A percentile compares a stretch with the other conserved stretches of the same genome.
Conservation (phyloP, 1,139 yeast genomes). For the Arxiozyma bovina region DNA sequence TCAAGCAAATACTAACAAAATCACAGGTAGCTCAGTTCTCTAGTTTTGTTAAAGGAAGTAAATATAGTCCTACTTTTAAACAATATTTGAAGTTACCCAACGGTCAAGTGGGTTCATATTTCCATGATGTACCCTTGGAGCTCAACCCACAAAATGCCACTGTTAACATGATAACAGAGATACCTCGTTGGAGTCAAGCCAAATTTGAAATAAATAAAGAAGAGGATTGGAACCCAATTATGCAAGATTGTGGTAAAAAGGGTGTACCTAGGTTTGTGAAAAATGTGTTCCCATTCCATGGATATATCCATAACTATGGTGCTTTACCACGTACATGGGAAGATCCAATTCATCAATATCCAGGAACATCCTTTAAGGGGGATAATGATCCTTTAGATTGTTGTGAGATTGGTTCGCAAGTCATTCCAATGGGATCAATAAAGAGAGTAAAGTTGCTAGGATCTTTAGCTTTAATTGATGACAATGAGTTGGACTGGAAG, state of each 20-base stretch:
- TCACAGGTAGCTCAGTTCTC: not conserved
- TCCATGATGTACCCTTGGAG: slow-evolving; percentile 83
- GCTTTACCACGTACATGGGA: slow-evolving; percentile 99
- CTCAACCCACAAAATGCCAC: slow-evolving; percentile 48
- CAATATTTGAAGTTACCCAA: slow-evolving; percentile 35
- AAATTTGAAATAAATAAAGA: slow-evolving; percentile 83
- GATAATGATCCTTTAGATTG: slow-evolving; percentile 96
- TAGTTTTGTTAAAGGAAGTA: slow-evolving; percentile 33
- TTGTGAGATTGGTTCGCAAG: slow-evolving; percentile 75
- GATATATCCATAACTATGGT: slow-evolving; percentile 93
- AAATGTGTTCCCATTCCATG: slow-evolving; percentile 92
- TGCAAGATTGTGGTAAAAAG: slow-evolving; percentile 79
- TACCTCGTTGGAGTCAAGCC: slow-evolving; percentile 93
- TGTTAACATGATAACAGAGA: slow-evolving; percentile 85
- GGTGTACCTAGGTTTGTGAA: slow-evolving; percentile 81
- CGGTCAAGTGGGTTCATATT: slow-evolving; percentile 58
- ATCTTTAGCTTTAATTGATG: slow-evolving; percentile 87
- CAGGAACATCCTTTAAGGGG: slow-evolving; percentile 39
- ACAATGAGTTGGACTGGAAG: slow-evolving; percentile 98
- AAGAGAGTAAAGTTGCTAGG: slow-evolving; percentile 90
- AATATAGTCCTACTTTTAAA: slow-evolving; percentile 39
- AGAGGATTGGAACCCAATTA: slow-evolving; percentile 70
- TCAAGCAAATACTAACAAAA: not conserved
- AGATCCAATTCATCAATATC: slow-evolving; percentile 39
- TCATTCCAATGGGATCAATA: slow-evolving; percentile 49